Conservation (phyloP, 129 eudicot species). For the Lactuca sativa region DNA sequence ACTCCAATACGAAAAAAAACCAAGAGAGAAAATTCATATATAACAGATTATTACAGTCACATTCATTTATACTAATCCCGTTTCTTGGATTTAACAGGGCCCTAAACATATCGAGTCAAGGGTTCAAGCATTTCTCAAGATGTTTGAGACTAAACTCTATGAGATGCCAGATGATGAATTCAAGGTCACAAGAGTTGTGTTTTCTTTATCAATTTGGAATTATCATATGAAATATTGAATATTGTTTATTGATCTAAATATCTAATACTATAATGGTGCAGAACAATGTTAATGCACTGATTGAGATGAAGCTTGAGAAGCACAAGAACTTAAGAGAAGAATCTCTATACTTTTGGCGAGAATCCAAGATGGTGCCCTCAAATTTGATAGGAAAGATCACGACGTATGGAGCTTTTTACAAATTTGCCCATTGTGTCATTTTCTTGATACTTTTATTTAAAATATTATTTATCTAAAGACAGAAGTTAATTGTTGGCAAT, state of each 20-base stretch:
- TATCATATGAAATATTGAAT: conserved; percentile 10
- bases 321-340: conserved; percentile 93
- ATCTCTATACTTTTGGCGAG: conserved; percentile 75
- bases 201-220: conserved; percentile 3
- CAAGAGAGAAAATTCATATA: too few species aligned
- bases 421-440: too few species aligned
- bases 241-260: neutral
- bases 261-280: conserved; percentile 29
- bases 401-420: conserved; percentile 57
- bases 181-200: conserved; percentile 48
- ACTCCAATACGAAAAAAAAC: too few species aligned
- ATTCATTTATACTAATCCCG: neutral
- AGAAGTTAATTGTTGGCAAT: too few species aligned
- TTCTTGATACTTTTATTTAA: too few species aligned
- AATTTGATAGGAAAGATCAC: conserved; percentile 71
- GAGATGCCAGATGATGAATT: too few species aligned
- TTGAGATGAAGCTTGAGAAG: too few species aligned
- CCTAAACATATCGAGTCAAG: conserved; percentile 75
- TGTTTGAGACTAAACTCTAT: conserved; percentile 75
- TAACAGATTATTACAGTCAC: too few species aligned
- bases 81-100: conserved; percentile 51
- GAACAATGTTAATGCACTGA: too few species aligned
- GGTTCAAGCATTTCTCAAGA: too few species aligned
- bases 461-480: too few species aligned
- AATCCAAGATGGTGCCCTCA: conserved; percentile 80